Evolutionary conservation across 306 rosid species (phyloP), one percentile per base, ranked within the genome.

Genomic region (Cyamopsis tetragonoloba): DNA sequence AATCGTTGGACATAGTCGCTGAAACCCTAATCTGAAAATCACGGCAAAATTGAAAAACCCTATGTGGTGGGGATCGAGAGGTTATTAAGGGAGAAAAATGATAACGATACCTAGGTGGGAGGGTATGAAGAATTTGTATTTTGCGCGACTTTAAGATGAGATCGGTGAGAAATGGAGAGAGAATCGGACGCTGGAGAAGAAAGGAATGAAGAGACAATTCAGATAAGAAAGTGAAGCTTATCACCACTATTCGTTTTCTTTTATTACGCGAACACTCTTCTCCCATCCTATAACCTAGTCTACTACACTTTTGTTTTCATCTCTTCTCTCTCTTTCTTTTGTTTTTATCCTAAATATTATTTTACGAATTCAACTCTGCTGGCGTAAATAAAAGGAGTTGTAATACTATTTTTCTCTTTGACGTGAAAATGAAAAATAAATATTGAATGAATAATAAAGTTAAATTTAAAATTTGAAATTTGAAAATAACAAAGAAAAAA

Each of bases 181-280:
- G 82, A 82, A 92, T 93, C 99, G 97, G 97, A 95, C 97, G 97
- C 92, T 95, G 97, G 92, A 90, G 85, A 95, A 88, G 97, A 78
- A 9, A 83, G 84, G 83, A 82, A 81, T 70, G 22, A 79, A 81
- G 90, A 84, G 89, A 92, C 96, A 93, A 77, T 73, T 79, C 70
- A 80, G 99, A 95, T 95, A 76, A 71, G 76, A 88, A 84, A 68
- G 9, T 0, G 14, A 75, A 70, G 65, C 46, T 71, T 95, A 95
- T 95, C 99, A 88, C 64, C 89, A 86, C 97, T 96, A 97, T 91
- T 77, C 82, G 96, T 88, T 95, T 84, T 49, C 62, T 74, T 77
- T 57, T 69, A 46, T 80, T 66, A 18, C 63, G 3, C 68, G 61
- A 71, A 19, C 67, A 10, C 60, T 17, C 35, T 1, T 24, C n/a